A percentile compares a stretch with the other conserved stretches of the same genome.
phyloP scores from a whole-genome alignment of 2,329 filamentous ascomycete species.

The Penicillium sp. region DNA sequence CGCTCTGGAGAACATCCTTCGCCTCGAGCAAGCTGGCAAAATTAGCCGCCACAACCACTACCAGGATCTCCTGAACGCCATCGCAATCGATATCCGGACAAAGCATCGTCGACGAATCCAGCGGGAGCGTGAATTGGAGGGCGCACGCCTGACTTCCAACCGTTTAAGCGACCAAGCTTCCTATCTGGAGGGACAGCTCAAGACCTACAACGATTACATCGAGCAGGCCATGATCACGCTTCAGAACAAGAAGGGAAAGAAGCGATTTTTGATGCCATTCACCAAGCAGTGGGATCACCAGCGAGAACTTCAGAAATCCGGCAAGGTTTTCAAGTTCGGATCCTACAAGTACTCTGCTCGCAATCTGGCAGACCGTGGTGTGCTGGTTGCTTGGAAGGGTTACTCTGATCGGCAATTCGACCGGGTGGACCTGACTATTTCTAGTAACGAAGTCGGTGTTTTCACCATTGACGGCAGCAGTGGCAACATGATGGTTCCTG shows the following conservation, averaged over 20 bases:
- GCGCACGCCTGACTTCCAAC: slow-evolving; percentile 48
- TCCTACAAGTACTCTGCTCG: slow-evolving; percentile 96
- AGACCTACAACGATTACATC: slow-evolving; percentile 98
- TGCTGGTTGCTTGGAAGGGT: slow-evolving; percentile 86
- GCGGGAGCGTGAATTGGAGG: slow-evolving; percentile 83
- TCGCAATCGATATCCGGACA: slow-evolving; percentile 92
- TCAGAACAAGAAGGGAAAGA: slow-evolving; percentile 95
- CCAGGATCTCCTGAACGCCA: slow-evolving; percentile 96
- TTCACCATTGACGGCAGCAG: slow-evolving; percentile 90
- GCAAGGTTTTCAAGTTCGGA: slow-evolving; percentile 94
- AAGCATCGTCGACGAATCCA: slow-evolving; percentile 94
- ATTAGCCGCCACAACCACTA: slow-evolving; percentile 87
- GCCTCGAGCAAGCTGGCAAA: slow-evolving; percentile 80
- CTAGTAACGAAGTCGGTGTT: slow-evolving; percentile 87
- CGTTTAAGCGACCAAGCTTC: slow-evolving; percentile 65
- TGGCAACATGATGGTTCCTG: slow-evolving; percentile 93
- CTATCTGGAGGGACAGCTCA: slow-evolving; percentile 91
- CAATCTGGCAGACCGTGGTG: slow-evolving; percentile 86
- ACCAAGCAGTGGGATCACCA: slow-evolving; percentile 99
- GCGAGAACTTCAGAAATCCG: slow-evolving; percentile 86
- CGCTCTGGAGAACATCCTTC: slow-evolving; percentile 89
- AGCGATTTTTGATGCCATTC: slow-evolving; percentile 90
- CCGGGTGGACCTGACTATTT: slow-evolving; percentile 90
- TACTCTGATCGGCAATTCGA: slow-evolving; percentile 82
- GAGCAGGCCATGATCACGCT: slow-evolving; percentile 97